Conservation (phyloP, 2,329 filamentous ascomycete species). For the Penicillium janthinellum region DNA sequence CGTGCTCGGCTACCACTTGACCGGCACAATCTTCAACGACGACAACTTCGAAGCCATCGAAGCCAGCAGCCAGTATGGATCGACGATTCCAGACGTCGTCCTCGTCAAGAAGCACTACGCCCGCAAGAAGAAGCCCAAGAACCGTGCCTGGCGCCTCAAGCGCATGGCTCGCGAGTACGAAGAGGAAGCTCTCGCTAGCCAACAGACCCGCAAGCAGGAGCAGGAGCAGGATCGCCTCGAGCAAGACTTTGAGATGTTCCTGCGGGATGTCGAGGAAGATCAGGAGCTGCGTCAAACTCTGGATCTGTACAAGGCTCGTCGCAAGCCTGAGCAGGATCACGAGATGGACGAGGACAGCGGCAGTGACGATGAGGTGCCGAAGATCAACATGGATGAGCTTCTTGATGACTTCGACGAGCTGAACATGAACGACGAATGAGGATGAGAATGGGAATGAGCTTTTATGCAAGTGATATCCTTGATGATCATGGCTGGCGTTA, state of each 20-base stretch:
- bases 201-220: conserved; percentile 45
- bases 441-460: conserved; percentile 16
- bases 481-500: conserved; percentile 34
- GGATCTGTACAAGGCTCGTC: conserved; percentile 73
- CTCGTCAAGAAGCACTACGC: conserved; percentile 97
- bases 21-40: conserved; percentile 91
- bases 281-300: conserved; percentile 81
- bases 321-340: conserved; percentile 51
- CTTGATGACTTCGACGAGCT: conserved; percentile 35
- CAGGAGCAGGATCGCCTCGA: conserved; percentile 86
- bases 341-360: conserved; percentile 61
- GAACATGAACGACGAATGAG: conserved; percentile 58
- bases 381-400: conserved; percentile 69
- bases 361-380: conserved; percentile 65
- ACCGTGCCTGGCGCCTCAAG: conserved; percentile 90
- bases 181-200: conserved; percentile 51
- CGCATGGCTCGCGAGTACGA: conserved; percentile 89
- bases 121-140: conserved; percentile 77
- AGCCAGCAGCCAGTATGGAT: conserved; percentile 71
- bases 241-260: conserved; percentile 93
- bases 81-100: conserved; percentile 84
- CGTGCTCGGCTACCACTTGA: conserved; percentile 90
- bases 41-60: conserved; percentile 81
- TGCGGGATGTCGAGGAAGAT: conserved; percentile 96
- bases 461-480: conserved; percentile 27